These are phyloP conservation scores for Euryodendron excelsum DNA, from an alignment of 148 eudicot species.

Conservation along the genomic window DNA sequence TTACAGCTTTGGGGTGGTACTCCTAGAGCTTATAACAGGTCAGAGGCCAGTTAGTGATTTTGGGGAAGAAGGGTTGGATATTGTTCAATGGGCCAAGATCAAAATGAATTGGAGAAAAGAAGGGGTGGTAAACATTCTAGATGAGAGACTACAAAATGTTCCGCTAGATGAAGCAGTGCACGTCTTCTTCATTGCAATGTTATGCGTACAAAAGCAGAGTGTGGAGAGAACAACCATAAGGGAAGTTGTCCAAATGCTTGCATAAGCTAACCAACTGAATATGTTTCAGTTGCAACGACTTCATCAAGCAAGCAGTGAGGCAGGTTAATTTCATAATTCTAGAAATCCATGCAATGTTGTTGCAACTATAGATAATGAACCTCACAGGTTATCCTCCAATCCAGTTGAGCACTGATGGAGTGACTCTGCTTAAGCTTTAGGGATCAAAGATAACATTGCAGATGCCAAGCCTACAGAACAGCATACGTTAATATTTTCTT, in stretches of 20 bases:
- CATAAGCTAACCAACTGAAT: conserved; percentile 54
- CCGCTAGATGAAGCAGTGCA: conserved; percentile 44
- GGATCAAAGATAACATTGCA: background rate
- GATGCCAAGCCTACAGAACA: background rate
- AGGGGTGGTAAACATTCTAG: conserved; percentile 44
- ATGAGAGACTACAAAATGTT: conserved; percentile 42
- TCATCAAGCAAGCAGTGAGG: no score
- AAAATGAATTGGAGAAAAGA: conserved; percentile 50
- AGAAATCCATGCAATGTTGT: background rate
- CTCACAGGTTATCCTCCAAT: background rate
- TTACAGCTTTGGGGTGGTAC: conserved; percentile 58
- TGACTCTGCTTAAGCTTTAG: background rate
- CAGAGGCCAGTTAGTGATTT: conserved; percentile 53
- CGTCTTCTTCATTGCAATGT: conserved; percentile 56
- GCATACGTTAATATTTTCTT: background rate
- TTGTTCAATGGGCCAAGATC: conserved; percentile 57
- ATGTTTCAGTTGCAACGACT: conserved; percentile 45
- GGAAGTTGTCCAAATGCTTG: conserved; percentile 68
- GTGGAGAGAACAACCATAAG: conserved; percentile 61
- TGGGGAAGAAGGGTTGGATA: conserved; percentile 61
- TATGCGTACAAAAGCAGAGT: conserved; percentile 55
- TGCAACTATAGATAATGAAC: background rate
- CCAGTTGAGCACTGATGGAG: background rate
- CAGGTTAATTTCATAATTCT: no score
- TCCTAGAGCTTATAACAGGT: conserved; percentile 53